These are phyloP conservation scores for Cantharellus anzutake DNA, from an alignment of 768 basidiomycete species.

Conservation along the genomic window DNA sequence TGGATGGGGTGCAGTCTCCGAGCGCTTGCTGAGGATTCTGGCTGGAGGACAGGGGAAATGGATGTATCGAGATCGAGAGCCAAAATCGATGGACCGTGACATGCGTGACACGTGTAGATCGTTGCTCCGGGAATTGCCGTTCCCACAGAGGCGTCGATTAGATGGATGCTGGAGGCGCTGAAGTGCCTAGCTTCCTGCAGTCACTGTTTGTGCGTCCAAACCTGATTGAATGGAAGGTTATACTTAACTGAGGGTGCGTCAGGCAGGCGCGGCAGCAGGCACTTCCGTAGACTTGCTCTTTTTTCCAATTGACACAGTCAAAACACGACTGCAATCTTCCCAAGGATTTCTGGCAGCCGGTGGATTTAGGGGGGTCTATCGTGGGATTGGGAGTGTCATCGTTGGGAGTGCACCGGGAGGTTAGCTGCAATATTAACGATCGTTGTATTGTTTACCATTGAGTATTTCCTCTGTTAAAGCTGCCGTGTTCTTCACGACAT, in stretches of 20 bases:
- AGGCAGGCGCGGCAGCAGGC: slow-evolving; percentile 86
- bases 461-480: slow-evolving; percentile 30
- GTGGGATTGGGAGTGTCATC: slow-evolving; percentile 83
- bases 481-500: slow-evolving; percentile 86
- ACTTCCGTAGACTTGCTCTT: slow-evolving; percentile 88
- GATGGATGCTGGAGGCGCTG: too few relatives aligned
- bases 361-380: slow-evolving; percentile 81
- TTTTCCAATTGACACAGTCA: slow-evolving; percentile 93
- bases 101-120: too few relatives aligned
- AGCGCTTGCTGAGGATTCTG: too few relatives aligned
- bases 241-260: neutral
- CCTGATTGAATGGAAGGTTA: too few relatives aligned
- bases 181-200: too few relatives aligned
- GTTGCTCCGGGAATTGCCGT: too few relatives aligned
- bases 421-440: slow-evolving; percentile 17
- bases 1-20: too few relatives aligned
- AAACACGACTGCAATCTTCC: slow-evolving; percentile 80
- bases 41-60: too few relatives aligned
- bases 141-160: too few relatives aligned
- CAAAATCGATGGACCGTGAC: too few relatives aligned
- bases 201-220: too few relatives aligned
- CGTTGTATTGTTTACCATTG: neutral
- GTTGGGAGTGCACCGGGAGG: slow-evolving; percentile 94
- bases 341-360: slow-evolving; percentile 75
- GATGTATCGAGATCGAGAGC: too few relatives aligned